phyloP scores from a whole-genome alignment of 2,329 filamentous ascomycete genomes.

The Ramularia collo-cygni region DNA sequence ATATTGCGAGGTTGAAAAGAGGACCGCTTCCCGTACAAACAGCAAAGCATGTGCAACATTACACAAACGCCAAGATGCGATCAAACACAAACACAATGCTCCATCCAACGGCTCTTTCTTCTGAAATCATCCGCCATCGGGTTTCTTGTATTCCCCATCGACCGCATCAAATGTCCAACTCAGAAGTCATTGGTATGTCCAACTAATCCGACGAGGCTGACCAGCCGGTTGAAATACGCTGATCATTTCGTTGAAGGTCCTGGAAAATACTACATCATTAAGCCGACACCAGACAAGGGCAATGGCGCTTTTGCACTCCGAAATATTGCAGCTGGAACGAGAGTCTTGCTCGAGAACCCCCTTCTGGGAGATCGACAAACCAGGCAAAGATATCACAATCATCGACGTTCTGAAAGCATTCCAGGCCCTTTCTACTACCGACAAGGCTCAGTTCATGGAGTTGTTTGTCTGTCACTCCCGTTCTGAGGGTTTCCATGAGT shows the following conservation, averaged over 20 bases:
- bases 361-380: background rate
- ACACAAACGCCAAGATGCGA: too few relatives aligned
- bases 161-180: too few relatives aligned
- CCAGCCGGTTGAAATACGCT: too few relatives aligned
- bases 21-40: too few relatives aligned
- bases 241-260: background rate
- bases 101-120: too few relatives aligned
- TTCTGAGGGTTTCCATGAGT: background rate
- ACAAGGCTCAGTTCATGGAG: background rate
- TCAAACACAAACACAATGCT: too few relatives aligned
- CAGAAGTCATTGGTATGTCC: too few relatives aligned
- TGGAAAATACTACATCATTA: conserved; percentile 1
- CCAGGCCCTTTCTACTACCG: background rate
- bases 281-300: background rate
- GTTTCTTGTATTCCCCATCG: too few relatives aligned
- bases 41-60: too few relatives aligned
- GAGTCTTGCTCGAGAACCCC: conserved; percentile 5
- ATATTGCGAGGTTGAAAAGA: too few relatives aligned
- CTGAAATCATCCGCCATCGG: too few relatives aligned
- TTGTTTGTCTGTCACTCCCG: background rate
- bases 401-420: background rate
- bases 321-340: conserved; percentile 4
- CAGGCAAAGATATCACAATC: background rate
- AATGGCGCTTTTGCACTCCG: conserved; percentile 5
- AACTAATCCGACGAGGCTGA: too few relatives aligned